phyloP scores from a whole-genome alignment of 2,329 filamentous ascomycete species.

The Alternaria triticina region DNA sequence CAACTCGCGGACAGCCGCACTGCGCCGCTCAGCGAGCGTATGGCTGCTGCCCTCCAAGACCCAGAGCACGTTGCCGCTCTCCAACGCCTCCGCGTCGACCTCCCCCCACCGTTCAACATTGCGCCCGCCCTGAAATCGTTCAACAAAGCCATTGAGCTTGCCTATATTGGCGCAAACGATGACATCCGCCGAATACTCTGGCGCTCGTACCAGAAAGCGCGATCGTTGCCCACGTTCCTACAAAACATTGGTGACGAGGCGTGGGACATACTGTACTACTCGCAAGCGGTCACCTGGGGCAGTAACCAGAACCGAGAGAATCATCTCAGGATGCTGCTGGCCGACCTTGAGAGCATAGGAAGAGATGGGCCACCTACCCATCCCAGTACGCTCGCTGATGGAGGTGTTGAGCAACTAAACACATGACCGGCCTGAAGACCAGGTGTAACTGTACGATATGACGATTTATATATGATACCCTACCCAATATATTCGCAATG shows the following conservation, averaged over 20 bases:
- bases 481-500: neutral
- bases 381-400: constrained; percentile 27
- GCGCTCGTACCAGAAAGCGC: constrained; percentile 43
- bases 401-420: constrained; percentile 5
- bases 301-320: constrained; percentile 41
- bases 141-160: constrained; percentile 44
- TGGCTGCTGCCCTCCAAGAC: constrained; percentile 32
- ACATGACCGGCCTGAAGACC: neutral
- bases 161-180: constrained; percentile 47
- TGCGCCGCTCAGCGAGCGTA: constrained; percentile 31
- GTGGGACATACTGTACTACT: constrained; percentile 49
- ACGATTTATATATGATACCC: constrained; percentile 7
- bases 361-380: constrained; percentile 45
- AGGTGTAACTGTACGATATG: constrained; percentile 5
- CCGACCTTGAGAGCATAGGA: constrained; percentile 40
- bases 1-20: constrained; percentile 31
- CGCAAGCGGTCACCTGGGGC: constrained; percentile 45
- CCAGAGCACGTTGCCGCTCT: constrained; percentile 41
- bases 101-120: constrained; percentile 41
- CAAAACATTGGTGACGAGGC: constrained; percentile 42
- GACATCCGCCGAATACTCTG: constrained; percentile 44
- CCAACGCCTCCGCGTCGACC: constrained; percentile 31
- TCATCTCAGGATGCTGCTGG: constrained; percentile 37
- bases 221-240: constrained; percentile 41
- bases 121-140: constrained; percentile 40